Evolutionary conservation across 108 stramenopile species (phyloP).

Genomic region (Aurantiochytrium sp.): DNA sequence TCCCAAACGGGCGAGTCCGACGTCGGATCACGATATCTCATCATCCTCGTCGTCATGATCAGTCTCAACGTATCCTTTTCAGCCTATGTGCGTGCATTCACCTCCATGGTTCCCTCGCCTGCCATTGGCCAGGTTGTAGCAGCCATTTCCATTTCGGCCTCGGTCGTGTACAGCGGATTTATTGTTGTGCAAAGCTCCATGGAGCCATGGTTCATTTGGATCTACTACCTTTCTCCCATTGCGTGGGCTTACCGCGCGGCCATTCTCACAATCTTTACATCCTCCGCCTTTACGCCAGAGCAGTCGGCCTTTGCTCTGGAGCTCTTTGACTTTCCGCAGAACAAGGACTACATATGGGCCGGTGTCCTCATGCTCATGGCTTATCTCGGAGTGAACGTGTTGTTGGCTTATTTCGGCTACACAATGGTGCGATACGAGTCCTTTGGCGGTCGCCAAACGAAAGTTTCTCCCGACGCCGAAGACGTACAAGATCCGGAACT

Average conservation of each 20-base stretch:
- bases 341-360: neutral
- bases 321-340: neutral
- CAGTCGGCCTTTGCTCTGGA: neutral
- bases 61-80: constrained; percentile 14
- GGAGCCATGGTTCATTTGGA: neutral
- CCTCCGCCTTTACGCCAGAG: neutral
- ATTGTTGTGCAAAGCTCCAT: constrained; percentile 23
- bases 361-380: neutral
- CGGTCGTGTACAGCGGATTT: constrained; percentile 47
- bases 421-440: neutral
- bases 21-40: neutral
- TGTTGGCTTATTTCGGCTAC: neutral
- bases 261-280: neutral
- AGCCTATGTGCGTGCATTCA: constrained; percentile 8
- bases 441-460: neutral
- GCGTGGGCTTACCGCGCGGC: neutral
- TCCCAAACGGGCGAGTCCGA: neutral
- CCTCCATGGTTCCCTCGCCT: constrained; percentile 26
- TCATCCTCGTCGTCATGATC: neutral
- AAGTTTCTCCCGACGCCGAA: neutral
- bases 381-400: neutral
- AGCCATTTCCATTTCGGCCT: constrained; percentile 27
- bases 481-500: neutral
- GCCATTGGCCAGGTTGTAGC: constrained; percentile 28
- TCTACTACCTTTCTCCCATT: constrained; percentile 20